phyloP scores from a whole-genome alignment of 169 alveolate genomes.

The Ophryocystis elektroscirrha region DNA sequence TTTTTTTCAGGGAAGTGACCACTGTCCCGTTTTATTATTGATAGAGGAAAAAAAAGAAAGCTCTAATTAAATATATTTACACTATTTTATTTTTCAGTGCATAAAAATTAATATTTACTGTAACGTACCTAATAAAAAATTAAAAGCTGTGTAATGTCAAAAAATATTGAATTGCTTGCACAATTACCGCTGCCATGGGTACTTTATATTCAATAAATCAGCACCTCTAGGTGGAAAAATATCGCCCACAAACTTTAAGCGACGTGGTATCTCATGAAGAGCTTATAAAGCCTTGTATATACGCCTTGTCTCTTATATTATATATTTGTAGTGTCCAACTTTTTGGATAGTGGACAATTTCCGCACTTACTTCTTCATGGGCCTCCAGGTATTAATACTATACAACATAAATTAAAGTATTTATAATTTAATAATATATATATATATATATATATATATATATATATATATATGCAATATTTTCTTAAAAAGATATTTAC shows the following conservation, averaged over 20 bases:
- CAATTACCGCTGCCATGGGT: too few species aligned
- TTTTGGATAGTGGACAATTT: conserved; percentile 70
- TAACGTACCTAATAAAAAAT: too few species aligned
- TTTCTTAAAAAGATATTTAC: background rate
- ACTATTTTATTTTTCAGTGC: too few species aligned
- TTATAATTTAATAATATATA: conserved; percentile 67
- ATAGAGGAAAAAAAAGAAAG: too few species aligned
- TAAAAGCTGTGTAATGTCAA: too few species aligned
- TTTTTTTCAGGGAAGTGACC: too few species aligned
- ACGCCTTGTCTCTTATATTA: conserved; percentile 69
- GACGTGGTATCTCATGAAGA: conserved; percentile 79
- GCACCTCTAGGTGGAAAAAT: conserved; percentile 63
- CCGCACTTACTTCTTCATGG: conserved; percentile 83
- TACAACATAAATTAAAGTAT: conserved; percentile 79
- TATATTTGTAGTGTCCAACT: conserved; percentile 55
- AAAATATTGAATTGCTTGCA: too few species aligned
- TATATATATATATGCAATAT: conserved; percentile 30
- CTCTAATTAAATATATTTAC: too few species aligned
- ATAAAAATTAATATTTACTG: too few species aligned
- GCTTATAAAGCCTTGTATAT: conserved; percentile 62
- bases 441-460: conserved; percentile 40
- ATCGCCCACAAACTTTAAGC: conserved; percentile 67
- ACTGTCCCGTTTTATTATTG: too few species aligned
- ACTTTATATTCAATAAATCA: too few species aligned
- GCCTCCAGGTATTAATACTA: conserved; percentile 68